A percentile compares a stretch with the other conserved stretches of the same genome.
Conservation (phyloP, 176 grass and related monocot genomes). For the Miscanthus lutarioriparius region DNA sequence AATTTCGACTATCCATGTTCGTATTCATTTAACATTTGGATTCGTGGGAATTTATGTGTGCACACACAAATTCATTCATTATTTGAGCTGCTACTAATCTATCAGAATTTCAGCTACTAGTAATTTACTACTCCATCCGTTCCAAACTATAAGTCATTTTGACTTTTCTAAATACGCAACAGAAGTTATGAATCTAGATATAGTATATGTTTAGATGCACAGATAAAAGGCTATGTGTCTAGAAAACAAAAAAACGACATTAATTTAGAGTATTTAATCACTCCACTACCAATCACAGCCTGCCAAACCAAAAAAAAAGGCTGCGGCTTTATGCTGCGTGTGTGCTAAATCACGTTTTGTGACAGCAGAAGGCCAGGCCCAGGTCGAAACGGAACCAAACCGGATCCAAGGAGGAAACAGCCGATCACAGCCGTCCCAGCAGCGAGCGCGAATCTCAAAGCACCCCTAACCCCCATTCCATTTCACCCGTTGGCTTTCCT, state of each 20-base stretch:
- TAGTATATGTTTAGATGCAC: too few relatives aligned
- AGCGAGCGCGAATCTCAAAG: slow-evolving; percentile 23
- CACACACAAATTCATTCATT: neutral
- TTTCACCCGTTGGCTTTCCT: neutral
- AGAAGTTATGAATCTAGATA: too few relatives aligned
- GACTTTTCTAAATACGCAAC: too few relatives aligned
- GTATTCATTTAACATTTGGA: too few relatives aligned
- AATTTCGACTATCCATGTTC: too few relatives aligned
- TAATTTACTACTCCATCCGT: neutral
- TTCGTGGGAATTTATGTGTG: neutral
- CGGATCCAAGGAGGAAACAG: neutral
- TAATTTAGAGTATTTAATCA: neutral
- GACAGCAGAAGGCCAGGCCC: too few relatives aligned
- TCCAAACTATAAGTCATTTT: too few relatives aligned
- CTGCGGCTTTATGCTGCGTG: neutral
- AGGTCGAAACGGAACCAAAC: neutral
- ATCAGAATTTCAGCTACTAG: neutral
- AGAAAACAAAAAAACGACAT: too few relatives aligned
- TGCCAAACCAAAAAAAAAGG: neutral
- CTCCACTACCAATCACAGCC: neutral
- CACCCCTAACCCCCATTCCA: neutral
- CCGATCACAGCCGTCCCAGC: slow-evolving; percentile 13
- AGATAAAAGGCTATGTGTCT: too few relatives aligned
- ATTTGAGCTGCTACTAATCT: neutral
- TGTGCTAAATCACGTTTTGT: neutral